Evolutionary conservation across 169 alveolate species (phyloP).

Genomic region (Eimeria falciformis): DNA sequence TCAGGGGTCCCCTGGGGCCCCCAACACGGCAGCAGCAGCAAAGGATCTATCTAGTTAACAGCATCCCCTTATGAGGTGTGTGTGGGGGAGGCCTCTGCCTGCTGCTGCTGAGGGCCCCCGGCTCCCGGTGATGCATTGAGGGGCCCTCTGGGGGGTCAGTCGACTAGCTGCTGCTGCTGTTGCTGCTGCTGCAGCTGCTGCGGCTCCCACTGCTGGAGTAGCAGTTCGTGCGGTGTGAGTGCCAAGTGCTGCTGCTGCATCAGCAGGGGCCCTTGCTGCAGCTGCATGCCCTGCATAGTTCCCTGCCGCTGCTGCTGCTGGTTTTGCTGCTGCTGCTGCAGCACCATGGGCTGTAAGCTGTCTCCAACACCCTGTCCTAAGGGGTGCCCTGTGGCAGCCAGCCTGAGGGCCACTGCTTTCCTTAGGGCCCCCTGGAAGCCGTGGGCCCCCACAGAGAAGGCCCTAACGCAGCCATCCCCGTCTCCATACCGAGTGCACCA

Average conservation of each 20-base stretch:
- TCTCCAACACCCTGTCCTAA: constrained; percentile 59
- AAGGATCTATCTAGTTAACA: too few relatives aligned
- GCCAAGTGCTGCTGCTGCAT: constrained; percentile 32
- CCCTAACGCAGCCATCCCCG: constrained; percentile 34
- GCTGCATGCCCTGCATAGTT: background rate
- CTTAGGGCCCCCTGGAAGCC: constrained; percentile 34
- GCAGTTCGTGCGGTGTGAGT: background rate
- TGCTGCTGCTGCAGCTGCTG: background rate
- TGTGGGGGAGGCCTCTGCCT: too few relatives aligned
- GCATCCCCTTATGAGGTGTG: too few relatives aligned
- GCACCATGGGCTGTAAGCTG: constrained; percentile 11
- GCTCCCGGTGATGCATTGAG: too few relatives aligned
- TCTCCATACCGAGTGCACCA: constrained; percentile 69
- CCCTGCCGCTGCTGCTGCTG: constrained; percentile 4
- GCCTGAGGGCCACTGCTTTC: constrained; percentile 55
- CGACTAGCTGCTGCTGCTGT: constrained; percentile 2
- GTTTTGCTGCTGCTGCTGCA: constrained; percentile 42
- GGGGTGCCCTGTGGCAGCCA: constrained; percentile 60
- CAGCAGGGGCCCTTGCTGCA: constrained; percentile 1
- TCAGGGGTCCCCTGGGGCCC: too few relatives aligned
- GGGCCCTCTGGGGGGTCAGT: too few relatives aligned
- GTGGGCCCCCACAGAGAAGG: background rate
- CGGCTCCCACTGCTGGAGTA: background rate
- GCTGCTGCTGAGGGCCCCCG: too few relatives aligned
- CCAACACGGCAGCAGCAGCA: too few relatives aligned